phyloP scores from a whole-genome alignment of 495 filamentous ascomycete species.

The Patellaria atrata region DNA sequence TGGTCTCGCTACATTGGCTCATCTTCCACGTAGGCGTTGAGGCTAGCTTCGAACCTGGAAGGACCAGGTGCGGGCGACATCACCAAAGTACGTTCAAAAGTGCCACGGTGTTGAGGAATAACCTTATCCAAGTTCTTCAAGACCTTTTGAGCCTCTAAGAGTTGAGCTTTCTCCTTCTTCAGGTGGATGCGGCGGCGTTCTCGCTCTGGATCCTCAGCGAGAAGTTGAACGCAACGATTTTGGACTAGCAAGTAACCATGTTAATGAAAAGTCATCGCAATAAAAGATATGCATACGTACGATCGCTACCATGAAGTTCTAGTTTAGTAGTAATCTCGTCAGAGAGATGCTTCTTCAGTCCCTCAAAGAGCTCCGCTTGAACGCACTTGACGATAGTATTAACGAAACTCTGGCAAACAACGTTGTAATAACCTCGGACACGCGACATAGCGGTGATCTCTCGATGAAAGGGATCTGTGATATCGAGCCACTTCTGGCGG shows the following conservation, averaged over 20 bases:
- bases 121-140: conserved; percentile 19
- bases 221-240: conserved; percentile 30
- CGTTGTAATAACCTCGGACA: conserved; percentile 38
- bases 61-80: too few species aligned
- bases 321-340: conserved; percentile 26
- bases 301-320: conserved; percentile 22
- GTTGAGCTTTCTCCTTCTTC: conserved; percentile 29
- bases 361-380: conserved; percentile 32
- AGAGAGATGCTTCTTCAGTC: conserved; percentile 29
- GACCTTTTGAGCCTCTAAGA: conserved; percentile 32
- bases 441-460: conserved; percentile 39
- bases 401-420: conserved; percentile 35
- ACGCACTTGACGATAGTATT: conserved; percentile 36
- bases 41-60: too few species aligned
- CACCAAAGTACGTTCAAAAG: too few species aligned
- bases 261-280: conserved; percentile 1
- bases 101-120: too few species aligned
- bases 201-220: conserved; percentile 37
- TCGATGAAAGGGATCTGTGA: conserved; percentile 29
- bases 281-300: conserved; percentile 2
- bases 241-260: conserved; percentile 21
- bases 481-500: conserved; percentile 14
- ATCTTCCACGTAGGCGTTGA: too few species aligned
- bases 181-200: conserved; percentile 29
- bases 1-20: too few species aligned